These are phyloP conservation scores for Monascus ruber DNA, from an alignment of 2,329 filamentous ascomycete species.

Conservation along the genomic window DNA sequence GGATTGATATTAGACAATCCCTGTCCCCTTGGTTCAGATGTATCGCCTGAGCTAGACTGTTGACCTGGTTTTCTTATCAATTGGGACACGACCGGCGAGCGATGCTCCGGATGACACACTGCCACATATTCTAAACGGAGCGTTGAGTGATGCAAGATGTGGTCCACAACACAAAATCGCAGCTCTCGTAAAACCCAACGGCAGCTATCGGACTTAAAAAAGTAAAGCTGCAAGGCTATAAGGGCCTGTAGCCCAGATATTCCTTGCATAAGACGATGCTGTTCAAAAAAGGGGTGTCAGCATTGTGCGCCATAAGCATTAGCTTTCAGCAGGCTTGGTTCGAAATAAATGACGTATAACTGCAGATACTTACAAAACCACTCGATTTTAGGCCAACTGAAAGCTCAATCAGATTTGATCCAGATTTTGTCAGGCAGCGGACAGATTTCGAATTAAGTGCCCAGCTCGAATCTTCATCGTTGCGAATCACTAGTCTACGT, in stretches of 20 bases:
- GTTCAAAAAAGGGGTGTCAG: background rate
- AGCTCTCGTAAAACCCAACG: constrained; percentile 8
- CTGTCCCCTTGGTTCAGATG: background rate
- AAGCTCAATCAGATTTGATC: constrained; percentile 10
- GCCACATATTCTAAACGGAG: constrained; percentile 13
- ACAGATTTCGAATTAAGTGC: constrained; percentile 25
- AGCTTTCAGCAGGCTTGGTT: background rate
- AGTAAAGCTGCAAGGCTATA: constrained; percentile 12
- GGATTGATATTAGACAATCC: background rate
- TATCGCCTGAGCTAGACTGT: background rate
- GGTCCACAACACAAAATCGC: constrained; percentile 9
- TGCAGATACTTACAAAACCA: constrained; percentile 9
- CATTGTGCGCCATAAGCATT: background rate
- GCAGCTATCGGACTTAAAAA: constrained; percentile 7
- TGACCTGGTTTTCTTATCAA: background rate
- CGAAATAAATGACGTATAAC: background rate
- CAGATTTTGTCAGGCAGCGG: constrained; percentile 6
- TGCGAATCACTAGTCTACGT: constrained; percentile 49
- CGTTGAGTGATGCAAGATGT: constrained; percentile 7
- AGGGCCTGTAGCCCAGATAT: constrained; percentile 11
- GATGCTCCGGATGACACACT: constrained; percentile 8
- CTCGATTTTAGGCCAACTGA: constrained; percentile 9
- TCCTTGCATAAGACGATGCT: constrained; percentile 12
- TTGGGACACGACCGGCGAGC: constrained; percentile 1
- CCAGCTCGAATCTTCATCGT: constrained; percentile 44